Base-by-base conservation (phyloP, 768 basidiomycete genomes). In the Suillus subaureus region DNA sequence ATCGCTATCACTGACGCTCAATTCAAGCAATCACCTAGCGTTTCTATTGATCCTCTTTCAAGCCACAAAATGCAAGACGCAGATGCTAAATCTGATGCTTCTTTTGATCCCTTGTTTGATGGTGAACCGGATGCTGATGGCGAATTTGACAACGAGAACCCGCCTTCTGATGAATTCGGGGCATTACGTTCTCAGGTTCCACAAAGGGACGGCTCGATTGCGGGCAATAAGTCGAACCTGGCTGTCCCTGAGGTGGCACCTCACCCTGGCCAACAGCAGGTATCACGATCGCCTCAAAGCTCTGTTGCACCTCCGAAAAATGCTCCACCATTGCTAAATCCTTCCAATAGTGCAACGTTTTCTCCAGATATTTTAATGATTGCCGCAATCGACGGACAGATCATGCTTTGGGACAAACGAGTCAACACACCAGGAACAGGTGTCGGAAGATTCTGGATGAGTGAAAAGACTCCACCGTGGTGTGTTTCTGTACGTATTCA, bases 391-490 rank as follows among this genome's bases (percentile, higher is more conserved):
- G 96, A 99, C 70, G 97, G 97, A 2, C 93, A 96, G 73, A 86
- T 98, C 18, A 85, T 96, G 56, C 75, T 99, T 15, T 97, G 97
- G 91, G 97, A 99, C 74, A 85, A 89, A 72, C 81, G 97, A 68
- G 87, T 86, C 40, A 81, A 89, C 62, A 82, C 82, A 8, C 78
- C 84, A 45, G 88, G 90, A 35, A 80, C 76, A 47, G 92, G 94
- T 7, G 91, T 95, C 1, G 95, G 94, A 37, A 81, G 94, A 69
- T 79, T 98, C 62, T 91, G 91, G 87, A 88, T 94, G 83, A 90
- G 89, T 71, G 96, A 96, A 68, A 95, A 93, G 78, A 94, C 93
- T 26, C 94, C 94, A 37, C 94, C 94, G 13, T 98, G 96, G 95
- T 97, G 95, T 77, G 85, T 97, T 72, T 96, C 96, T 68, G 97